A percentile compares a stretch with the other conserved stretches of the same genome.
Conservation (phyloP, 208 protist species). For the Strigomonas culicis region DNA sequence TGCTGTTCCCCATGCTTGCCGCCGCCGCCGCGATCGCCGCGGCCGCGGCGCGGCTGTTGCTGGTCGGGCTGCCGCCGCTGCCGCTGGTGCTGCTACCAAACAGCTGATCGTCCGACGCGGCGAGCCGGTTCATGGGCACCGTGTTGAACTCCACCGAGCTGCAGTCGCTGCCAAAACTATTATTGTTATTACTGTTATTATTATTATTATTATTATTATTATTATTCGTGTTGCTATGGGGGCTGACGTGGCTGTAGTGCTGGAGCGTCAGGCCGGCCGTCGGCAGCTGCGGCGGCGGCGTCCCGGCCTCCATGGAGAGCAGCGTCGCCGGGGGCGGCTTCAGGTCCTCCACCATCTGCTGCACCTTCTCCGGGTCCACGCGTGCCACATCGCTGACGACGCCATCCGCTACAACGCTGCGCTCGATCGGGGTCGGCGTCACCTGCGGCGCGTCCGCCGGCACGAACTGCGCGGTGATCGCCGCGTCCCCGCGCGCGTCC, state of each 20-base stretch:
- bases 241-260: neutral
- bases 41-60: neutral
- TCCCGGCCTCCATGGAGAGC: conserved; percentile 7
- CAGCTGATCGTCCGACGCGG: too few relatives aligned
- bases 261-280: neutral
- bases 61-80: conserved; percentile 8
- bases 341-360: conserved; percentile 30
- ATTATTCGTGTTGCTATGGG: neutral
- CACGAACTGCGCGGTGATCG: conserved; percentile 34
- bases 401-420: conserved; percentile 58
- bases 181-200: neutral
- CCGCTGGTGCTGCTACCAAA: conserved; percentile 7
- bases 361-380: conserved; percentile 23
- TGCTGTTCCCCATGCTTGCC: neutral
- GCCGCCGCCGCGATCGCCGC: neutral
- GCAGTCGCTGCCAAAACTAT: conserved; percentile 16
- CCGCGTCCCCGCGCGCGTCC: conserved; percentile 15
- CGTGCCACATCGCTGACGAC: conserved; percentile 26
- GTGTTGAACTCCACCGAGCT: conserved; percentile 44
- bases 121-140: conserved; percentile 26
- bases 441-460: too few relatives aligned
- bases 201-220: neutral
- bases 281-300: conserved; percentile 15
- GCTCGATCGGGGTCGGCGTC: conserved; percentile 38
- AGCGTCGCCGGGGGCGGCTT: conserved; percentile 17